Evolutionary conservation across 2,329 filamentous ascomycete species (phyloP).

Genomic region (Aschersonia sp.): DNA sequence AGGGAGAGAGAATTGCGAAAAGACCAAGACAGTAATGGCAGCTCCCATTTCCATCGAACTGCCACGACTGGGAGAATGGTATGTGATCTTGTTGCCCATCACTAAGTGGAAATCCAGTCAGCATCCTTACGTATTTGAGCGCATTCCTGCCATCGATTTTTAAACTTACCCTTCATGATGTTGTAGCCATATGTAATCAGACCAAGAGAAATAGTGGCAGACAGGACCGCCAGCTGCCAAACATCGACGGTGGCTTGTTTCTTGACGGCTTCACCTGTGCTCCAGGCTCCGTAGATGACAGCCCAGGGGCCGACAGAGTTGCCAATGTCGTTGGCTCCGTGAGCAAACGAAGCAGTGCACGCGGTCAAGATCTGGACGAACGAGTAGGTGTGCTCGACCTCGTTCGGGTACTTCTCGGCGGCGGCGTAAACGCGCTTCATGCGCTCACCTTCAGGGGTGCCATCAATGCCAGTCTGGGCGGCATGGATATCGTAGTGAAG

Average conservation of each 20-base stretch:
- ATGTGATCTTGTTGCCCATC: slow-evolving; percentile 71
- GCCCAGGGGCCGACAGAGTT: slow-evolving; percentile 59
- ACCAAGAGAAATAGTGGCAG: slow-evolving; percentile 47
- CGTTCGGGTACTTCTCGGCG: slow-evolving; percentile 52
- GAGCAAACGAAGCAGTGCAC: slow-evolving; percentile 59
- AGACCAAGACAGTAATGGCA: slow-evolving; percentile 61
- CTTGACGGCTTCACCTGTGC: slow-evolving; percentile 42
- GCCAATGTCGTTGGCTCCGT: slow-evolving; percentile 66
- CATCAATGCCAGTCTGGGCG: slow-evolving; percentile 8
- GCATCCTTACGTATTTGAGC: neutral
- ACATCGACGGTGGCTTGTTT: slow-evolving; percentile 53
- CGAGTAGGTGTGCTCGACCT: slow-evolving; percentile 56
- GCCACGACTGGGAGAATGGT: slow-evolving; percentile 41
- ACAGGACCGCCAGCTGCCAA: slow-evolving; percentile 66
- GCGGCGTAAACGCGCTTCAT: slow-evolving; percentile 43
- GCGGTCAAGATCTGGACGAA: slow-evolving; percentile 55
- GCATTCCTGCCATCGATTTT: neutral
- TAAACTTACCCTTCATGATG: slow-evolving; percentile 57
- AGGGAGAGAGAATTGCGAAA: slow-evolving; percentile 60
- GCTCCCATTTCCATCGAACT: slow-evolving; percentile 71
- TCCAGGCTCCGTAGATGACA: slow-evolving; percentile 53
- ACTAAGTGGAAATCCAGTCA: slow-evolving; percentile 23
- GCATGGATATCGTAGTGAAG: slow-evolving; percentile 67
- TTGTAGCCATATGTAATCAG: slow-evolving; percentile 67
- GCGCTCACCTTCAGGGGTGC: slow-evolving; percentile 9